These are phyloP conservation scores for Leishmania aethiopica DNA, from an alignment of 208 protist genomes.

Conservation along the genomic window DNA sequence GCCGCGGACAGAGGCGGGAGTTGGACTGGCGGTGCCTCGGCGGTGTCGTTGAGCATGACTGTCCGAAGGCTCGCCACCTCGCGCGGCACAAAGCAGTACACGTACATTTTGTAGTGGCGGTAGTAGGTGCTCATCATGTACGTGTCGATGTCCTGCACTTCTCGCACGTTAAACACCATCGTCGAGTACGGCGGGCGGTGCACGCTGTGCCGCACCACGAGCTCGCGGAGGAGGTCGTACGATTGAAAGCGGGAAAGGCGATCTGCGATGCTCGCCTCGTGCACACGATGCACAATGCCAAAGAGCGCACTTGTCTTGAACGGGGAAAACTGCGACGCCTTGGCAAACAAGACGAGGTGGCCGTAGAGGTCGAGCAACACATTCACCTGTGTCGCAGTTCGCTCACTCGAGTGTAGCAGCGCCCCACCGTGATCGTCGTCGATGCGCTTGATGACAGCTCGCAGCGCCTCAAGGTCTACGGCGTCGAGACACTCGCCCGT, in stretches of 20 bases:
- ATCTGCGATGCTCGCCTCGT: conserved; percentile 71
- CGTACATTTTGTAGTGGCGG: conserved; percentile 93
- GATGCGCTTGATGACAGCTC: conserved; percentile 39
- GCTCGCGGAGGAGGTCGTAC: conserved; percentile 71
- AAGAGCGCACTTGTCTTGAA: conserved; percentile 88
- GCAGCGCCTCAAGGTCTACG: conserved; percentile 48
- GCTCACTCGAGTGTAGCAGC: conserved; percentile 33
- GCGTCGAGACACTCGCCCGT: conserved; percentile 63
- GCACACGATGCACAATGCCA: conserved; percentile 66
- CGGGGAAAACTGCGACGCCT: conserved; percentile 51
- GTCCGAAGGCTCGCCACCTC: conserved; percentile 64
- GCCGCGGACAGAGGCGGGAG: conserved; percentile 68
- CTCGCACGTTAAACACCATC: conserved; percentile 78
- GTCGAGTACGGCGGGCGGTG: conserved; percentile 87
- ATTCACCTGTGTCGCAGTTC: conserved; percentile 37
- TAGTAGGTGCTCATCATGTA: conserved; percentile 91
- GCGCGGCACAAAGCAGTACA: conserved; percentile 84
- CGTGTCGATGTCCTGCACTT: conserved; percentile 86
- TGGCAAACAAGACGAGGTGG: conserved; percentile 84
- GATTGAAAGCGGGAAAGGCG: conserved; percentile 58
- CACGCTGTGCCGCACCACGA: conserved; percentile 85
- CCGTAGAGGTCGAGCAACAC: conserved; percentile 83
- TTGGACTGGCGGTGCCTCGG: conserved; percentile 54
- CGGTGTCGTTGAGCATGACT: conserved; percentile 45
- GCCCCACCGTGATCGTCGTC: conserved; percentile 36